phyloP scores from a whole-genome alignment of 2,329 filamentous ascomycete genomes.

The Westerdykella sp. region DNA sequence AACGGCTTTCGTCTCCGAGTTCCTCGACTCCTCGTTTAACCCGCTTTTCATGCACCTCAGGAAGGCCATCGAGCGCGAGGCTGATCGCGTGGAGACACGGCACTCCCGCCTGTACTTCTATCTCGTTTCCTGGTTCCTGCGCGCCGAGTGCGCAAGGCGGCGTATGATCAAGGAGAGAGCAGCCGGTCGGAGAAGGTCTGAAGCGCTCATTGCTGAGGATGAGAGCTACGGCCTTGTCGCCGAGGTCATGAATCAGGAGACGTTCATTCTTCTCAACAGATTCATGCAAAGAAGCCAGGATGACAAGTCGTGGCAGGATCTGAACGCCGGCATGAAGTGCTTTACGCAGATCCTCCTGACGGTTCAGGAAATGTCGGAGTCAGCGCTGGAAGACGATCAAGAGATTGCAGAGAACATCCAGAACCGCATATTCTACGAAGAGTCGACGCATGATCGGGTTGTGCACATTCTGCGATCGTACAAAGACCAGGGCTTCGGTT shows the following conservation, averaged over 20 bases:
- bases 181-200: conserved; percentile 40
- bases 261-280: conserved; percentile 80
- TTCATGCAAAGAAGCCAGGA: conserved; percentile 74
- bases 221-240: conserved; percentile 84
- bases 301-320: conserved; percentile 77
- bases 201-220: conserved; percentile 44
- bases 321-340: conserved; percentile 84
- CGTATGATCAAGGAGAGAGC: conserved; percentile 49
- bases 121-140: conserved; percentile 83
- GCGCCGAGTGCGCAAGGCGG: conserved; percentile 72
- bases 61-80: conserved; percentile 84
- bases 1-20: conserved; percentile 79
- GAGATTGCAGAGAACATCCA: conserved; percentile 98
- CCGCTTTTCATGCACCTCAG: conserved; percentile 75
- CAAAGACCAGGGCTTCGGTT: conserved; percentile 89
- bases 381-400: conserved; percentile 81
- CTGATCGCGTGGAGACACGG: conserved; percentile 68
- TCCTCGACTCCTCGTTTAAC: conserved; percentile 93
- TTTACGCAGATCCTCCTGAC: conserved; percentile 92
- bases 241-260: conserved; percentile 87
- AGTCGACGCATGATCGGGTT: conserved; percentile 84
- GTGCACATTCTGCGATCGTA: conserved; percentile 76
- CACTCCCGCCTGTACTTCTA: conserved; percentile 89
- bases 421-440: conserved; percentile 96
- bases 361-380: conserved; percentile 85